Evolutionary conservation across 495 filamentous ascomycete genomes (phyloP).

Genomic region (Penicillium ucsense): DNA sequence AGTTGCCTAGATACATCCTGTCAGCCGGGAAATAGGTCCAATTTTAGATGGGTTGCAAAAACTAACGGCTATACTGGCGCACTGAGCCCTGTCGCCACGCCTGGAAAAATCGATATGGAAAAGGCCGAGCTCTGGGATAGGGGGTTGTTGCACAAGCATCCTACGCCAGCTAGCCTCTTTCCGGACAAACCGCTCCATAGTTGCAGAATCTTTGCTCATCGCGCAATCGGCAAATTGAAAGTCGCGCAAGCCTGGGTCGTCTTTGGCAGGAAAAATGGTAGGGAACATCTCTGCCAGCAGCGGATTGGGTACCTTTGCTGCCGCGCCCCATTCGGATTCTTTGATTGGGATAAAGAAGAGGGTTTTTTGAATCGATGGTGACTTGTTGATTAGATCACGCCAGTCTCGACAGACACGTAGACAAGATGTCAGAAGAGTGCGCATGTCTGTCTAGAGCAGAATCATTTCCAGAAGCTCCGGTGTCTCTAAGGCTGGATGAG

Average conservation of each 20-base stretch:
- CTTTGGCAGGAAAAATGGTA: constrained; percentile 1
- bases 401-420: constrained; percentile 9
- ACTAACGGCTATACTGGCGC: constrained; percentile 1
- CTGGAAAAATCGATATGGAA: neutral
- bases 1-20: neutral
- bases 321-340: constrained; percentile 1
- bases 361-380: constrained; percentile 4
- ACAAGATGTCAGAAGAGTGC: constrained; percentile 7
- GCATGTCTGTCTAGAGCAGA: constrained; percentile 4
- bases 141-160: constrained; percentile 7
- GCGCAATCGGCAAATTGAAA: neutral
- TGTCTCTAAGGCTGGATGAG: neutral
- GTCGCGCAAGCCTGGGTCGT: neutral
- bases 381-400: constrained; percentile 1
- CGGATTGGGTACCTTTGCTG: neutral
- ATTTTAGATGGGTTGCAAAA: neutral
- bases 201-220: neutral
- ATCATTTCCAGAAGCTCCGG: constrained; percentile 9
- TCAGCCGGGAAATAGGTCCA: neutral
- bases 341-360: constrained; percentile 11
- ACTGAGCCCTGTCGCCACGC: neutral
- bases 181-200: neutral
- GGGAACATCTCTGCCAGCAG: constrained; percentile 4
- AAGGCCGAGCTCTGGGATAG: constrained; percentile 2
- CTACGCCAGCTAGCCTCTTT: constrained; percentile 5